Evolutionary conservation across 352 stramenopile genomes (phyloP), one percentile per base, ranked within the genome.

Genomic region (Globisporangium nagaii): DNA sequence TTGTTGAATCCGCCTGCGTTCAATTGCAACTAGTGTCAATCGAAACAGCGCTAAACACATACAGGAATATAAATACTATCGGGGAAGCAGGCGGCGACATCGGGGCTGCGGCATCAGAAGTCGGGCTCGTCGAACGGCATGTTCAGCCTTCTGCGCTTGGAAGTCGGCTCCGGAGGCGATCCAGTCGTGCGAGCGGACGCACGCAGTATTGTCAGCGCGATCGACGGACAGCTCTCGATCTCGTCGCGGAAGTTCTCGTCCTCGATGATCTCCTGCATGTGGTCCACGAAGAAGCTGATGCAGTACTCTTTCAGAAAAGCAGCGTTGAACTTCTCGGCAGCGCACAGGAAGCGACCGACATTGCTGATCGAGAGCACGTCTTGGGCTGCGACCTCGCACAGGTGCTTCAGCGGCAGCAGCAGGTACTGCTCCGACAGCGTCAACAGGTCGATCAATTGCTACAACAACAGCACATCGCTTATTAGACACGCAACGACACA

Each of bases 391-490:
- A 90, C 64, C 54, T 94, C 84, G 42, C 84, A 94, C 15, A 89
- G 60, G 13, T 91, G 73, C 48, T 91, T 90, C 22, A 93, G 61
- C 25, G 78, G 73, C 39, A 82, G 62, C 11, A 94, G 64, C 28
- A 94, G 58, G 42, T 93, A 94, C 55, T 94, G 80, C 47, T 94
- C 84, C 31, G 82, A 77, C 10, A 94, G 58, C 17, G 79, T 88
- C 53, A 94, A 54, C 41, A 94, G 60, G 39, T 94, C 82, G 43
- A 94, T 86, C 44, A 94, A 58, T 94, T 94, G 79, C 84, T 94
- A 43, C 11, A 69, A 11, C 37, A 60, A 46, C 20, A 52, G 45
- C 35, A 13, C n/a, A 46, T 43, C 54, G 20, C 4, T 12, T 30
- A 41, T 13, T 17, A 28, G 9, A 15, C 15, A 27, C 9, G 5